phyloP scores from a whole-genome alignment of 306 rosid genomes.

The Acacia confusa region DNA sequence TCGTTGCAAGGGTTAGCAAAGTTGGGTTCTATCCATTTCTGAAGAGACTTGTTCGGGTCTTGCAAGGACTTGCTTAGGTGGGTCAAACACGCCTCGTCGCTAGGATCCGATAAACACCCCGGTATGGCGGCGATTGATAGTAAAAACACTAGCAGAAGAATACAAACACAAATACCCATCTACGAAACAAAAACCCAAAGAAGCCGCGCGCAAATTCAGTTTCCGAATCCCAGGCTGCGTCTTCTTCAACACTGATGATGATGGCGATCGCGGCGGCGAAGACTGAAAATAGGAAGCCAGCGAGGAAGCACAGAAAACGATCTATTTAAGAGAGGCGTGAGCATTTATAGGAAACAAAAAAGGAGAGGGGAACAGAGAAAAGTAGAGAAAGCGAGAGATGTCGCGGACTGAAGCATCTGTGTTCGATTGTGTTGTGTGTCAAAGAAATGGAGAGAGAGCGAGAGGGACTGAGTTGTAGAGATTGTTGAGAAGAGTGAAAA shows the following conservation, averaged over 20 bases:
- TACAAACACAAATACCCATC: background rate
- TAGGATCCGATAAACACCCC: conserved; percentile 64
- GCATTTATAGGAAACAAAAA: background rate
- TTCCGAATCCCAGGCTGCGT: background rate
- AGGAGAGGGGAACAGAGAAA: background rate
- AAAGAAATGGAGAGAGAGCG: background rate
- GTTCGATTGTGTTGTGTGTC: background rate
- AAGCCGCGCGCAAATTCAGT: background rate
- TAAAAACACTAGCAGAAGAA: background rate
- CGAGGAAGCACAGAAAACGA: background rate
- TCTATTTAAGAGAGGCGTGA: background rate
- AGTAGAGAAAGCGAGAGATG: background rate
- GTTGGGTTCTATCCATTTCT: conserved; percentile 70
- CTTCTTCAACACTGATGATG: background rate
- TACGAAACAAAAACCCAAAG: background rate
- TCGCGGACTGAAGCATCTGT: background rate
- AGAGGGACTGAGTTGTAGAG: background rate
- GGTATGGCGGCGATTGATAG: conserved; percentile 33
- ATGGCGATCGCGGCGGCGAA: background rate
- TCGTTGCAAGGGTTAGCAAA: conserved; percentile 82
- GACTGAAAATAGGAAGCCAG: background rate
- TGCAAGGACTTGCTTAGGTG: conserved; percentile 62
- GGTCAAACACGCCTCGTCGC: conserved; percentile 74
- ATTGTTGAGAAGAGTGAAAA: background rate
- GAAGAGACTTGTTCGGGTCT: conserved; percentile 59